phyloP scores from a whole-genome alignment of 306 rosid species.

The Gastrolobium villosum region DNA sequence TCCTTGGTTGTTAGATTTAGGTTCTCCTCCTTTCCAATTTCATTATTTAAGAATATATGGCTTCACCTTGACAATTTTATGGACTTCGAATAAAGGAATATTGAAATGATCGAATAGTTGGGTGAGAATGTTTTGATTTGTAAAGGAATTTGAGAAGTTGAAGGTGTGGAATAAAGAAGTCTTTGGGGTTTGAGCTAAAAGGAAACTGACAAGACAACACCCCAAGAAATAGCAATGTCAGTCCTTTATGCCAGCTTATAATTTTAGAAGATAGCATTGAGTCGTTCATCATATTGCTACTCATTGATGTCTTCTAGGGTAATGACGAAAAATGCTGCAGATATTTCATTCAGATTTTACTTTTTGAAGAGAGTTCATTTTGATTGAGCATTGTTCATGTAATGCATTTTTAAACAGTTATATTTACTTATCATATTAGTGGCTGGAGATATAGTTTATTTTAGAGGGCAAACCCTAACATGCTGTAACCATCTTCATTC shows the following conservation, averaged over 20 bases:
- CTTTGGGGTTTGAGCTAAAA: too few species aligned
- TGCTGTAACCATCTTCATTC: background rate
- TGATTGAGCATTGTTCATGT: background rate
- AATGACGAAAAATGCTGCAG: background rate
- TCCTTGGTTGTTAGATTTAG: background rate
- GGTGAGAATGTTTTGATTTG: background rate
- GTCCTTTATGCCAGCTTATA: too few species aligned
- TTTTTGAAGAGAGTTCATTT: background rate
- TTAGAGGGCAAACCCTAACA: background rate
- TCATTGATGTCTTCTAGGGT: background rate
- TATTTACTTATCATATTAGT: too few species aligned
- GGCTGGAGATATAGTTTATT: background rate
- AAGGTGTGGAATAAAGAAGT: too few species aligned
- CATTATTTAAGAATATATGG: background rate
- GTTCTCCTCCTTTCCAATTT: background rate
- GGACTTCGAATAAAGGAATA: background rate
- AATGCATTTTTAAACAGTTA: background rate
- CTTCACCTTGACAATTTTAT: background rate
- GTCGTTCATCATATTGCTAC: background rate
- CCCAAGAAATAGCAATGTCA: too few species aligned
- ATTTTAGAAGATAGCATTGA: too few species aligned
- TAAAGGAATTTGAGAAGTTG: too few species aligned
- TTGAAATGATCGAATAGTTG: background rate
- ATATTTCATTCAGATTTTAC: background rate
- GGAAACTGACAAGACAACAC: too few species aligned